A percentile compares a stretch with the other conserved stretches of the same genome.
Conservation (phyloP, 2,329 filamentous ascomycete species). For the Akanthomyces uredinophilus region DNA sequence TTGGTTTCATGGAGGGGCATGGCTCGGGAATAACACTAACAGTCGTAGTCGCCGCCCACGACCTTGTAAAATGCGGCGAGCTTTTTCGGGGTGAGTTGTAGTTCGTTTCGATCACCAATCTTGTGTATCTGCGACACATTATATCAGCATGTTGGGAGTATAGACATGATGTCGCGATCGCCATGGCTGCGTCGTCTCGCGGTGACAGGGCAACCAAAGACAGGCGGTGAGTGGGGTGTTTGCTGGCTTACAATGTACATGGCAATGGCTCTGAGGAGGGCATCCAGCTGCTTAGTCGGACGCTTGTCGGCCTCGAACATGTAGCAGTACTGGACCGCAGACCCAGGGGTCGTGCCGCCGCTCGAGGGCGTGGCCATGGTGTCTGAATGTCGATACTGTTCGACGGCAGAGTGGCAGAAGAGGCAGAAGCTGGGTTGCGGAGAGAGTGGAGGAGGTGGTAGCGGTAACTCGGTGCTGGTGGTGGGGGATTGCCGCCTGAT, state of each 20-base stretch:
- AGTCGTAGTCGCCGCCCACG: conserved; percentile 71
- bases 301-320: conserved; percentile 65
- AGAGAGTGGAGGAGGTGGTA: conserved; percentile 10
- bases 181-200: not conserved
- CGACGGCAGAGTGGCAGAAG: conserved; percentile 2
- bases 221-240: conserved; percentile 11
- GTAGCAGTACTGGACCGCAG: conserved; percentile 51
- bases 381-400: conserved; percentile 8
- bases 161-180: not conserved
- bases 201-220: not conserved
- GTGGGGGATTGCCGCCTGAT: conserved; percentile 10
- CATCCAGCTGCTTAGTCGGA: conserved; percentile 61
- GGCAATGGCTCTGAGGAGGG: conserved; percentile 63
- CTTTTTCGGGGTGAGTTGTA: conserved; percentile 58
- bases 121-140: conserved; percentile 42
- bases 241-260: conserved; percentile 60
- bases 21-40: conserved; percentile 31
- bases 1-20: not conserved
- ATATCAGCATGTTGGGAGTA: not conserved
- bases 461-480: not conserved
- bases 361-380: conserved; percentile 24
- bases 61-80: conserved; percentile 71
- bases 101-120: conserved; percentile 52
- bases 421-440: conserved; percentile 6
- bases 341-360: conserved; percentile 11